Percentiles rank a stretch among this genome's conserved stretches.
phyloP scores from a whole-genome alignment of 306 rosid species.

The Sphenostylis stenocarpa region DNA sequence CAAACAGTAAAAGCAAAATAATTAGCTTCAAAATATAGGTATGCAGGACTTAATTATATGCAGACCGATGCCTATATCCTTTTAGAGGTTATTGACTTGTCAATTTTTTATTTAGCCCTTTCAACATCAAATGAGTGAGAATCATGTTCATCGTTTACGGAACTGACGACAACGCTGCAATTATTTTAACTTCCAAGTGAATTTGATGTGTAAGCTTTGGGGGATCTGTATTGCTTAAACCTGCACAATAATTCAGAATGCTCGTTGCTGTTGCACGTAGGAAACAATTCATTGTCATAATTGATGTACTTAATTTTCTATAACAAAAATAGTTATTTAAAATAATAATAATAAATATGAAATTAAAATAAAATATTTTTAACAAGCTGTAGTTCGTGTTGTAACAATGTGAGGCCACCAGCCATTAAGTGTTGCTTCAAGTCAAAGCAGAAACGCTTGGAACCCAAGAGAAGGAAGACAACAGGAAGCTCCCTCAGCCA shows the following conservation, averaged over 20 bases:
- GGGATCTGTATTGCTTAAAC: conserved; percentile 4
- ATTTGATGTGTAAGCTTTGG: conserved; percentile 15
- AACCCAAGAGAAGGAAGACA: conserved; percentile 34
- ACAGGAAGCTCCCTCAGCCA: conserved; percentile 45
- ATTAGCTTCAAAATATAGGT: neutral
- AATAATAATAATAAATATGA: neutral
- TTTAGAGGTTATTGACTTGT: neutral
- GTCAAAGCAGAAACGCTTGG: conserved; percentile 11
- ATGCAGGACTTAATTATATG: neutral
- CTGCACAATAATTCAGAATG: neutral
- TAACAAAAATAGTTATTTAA: neutral
- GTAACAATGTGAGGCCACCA: neutral
- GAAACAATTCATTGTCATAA: neutral
- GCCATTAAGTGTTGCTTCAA: conserved; percentile 18
- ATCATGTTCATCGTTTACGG: neutral
- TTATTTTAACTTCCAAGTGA: conserved; percentile 11
- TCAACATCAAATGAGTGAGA: neutral
- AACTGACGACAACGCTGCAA: neutral
- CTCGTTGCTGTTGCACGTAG: neutral
- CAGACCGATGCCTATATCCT: conserved; percentile 1
- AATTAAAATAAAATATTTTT: neutral
- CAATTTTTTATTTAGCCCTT: neutral
- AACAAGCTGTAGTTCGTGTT: neutral
- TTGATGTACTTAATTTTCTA: neutral
- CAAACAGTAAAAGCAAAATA: neutral